Conservation (phyloP, 371 early-diverging fungal species). For the Rhizopus delemar region DNA sequence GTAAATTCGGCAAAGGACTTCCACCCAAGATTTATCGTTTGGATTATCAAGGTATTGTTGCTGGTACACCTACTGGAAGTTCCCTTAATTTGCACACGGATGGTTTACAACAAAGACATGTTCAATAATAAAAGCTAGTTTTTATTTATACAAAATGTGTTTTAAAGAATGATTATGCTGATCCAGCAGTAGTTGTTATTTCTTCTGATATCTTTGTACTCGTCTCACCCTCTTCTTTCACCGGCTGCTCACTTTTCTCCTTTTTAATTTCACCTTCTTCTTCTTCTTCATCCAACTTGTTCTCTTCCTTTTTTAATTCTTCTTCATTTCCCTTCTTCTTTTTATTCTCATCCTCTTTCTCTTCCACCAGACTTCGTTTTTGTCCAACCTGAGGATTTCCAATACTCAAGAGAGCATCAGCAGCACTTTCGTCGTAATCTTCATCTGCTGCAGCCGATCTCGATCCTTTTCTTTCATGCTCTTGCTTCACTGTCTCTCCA, state of each 20-base stretch:
- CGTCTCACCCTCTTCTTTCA: conserved; percentile 4
- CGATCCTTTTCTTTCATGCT: too few relatives aligned
- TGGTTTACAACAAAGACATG: conserved; percentile 43
- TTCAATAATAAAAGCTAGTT: conserved; percentile 6
- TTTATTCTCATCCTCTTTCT: not conserved
- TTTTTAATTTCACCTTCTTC: conserved; percentile 28
- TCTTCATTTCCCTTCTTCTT: conserved; percentile 8
- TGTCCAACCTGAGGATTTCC: conserved; percentile 30
- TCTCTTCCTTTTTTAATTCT: conserved; percentile 20
- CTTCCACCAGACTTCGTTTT: conserved; percentile 21
- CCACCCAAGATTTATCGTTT: conserved; percentile 55
- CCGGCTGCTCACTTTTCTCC: conserved; percentile 8
- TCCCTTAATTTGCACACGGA: conserved; percentile 40
- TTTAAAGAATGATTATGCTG: not conserved
- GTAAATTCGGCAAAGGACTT: conserved; percentile 48
- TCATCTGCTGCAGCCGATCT: conserved; percentile 7
- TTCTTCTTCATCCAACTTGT: conserved; percentile 20
- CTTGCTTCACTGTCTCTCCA: too few relatives aligned
- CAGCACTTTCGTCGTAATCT: conserved; percentile 36
- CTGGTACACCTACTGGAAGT: conserved; percentile 50
- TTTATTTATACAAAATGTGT: too few relatives aligned
- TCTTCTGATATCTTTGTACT: conserved; percentile 7
- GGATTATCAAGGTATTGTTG: conserved; percentile 51
- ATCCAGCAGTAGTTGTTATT: conserved; percentile 11
- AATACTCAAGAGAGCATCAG: conserved; percentile 37